Evolutionary conservation across 1,284 basidiomycete species (phyloP).

Genomic region (Lignosus rhinocerotis): DNA sequence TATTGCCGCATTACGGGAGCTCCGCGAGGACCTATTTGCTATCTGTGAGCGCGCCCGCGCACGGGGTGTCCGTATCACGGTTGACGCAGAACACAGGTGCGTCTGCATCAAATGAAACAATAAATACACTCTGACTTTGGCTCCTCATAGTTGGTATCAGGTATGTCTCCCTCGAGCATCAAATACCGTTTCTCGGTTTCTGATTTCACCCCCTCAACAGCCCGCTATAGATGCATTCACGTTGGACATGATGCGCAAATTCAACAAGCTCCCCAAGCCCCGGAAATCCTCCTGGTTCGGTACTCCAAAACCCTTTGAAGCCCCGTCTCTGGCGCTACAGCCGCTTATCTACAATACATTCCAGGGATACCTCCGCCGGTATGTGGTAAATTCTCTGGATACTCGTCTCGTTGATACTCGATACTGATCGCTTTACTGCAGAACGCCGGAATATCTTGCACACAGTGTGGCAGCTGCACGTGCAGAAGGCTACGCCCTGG

Average conservation of each 20-base stretch:
- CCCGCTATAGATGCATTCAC: conserved; percentile 83
- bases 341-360: conserved; percentile 81
- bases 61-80: conserved; percentile 62
- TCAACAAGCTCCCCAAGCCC: conserved; percentile 58
- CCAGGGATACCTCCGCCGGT: conserved; percentile 83
- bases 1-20: conserved; percentile 57
- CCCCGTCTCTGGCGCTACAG: conserved; percentile 36
- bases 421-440: conserved; percentile 27
- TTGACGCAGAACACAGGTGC: conserved; percentile 83
- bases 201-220: conserved; percentile 31
- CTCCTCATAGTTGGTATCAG: conserved; percentile 64
- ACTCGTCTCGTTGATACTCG: conserved; percentile 6
- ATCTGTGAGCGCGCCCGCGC: conserved; percentile 60
- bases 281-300: conserved; percentile 19
- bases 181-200: neutral
- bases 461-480: conserved; percentile 70
- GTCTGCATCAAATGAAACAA: conserved; percentile 6
- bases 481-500: conserved; percentile 74
- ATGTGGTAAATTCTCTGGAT: neutral
- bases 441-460: conserved; percentile 71
- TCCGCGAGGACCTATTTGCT: conserved; percentile 57
- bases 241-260: conserved; percentile 71
- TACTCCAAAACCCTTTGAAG: neutral
- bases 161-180: conserved; percentile 24
- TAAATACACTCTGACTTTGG: neutral